phyloP scores from a whole-genome alignment of 768 basidiomycete genomes.

The Termitomyces sp. region DNA sequence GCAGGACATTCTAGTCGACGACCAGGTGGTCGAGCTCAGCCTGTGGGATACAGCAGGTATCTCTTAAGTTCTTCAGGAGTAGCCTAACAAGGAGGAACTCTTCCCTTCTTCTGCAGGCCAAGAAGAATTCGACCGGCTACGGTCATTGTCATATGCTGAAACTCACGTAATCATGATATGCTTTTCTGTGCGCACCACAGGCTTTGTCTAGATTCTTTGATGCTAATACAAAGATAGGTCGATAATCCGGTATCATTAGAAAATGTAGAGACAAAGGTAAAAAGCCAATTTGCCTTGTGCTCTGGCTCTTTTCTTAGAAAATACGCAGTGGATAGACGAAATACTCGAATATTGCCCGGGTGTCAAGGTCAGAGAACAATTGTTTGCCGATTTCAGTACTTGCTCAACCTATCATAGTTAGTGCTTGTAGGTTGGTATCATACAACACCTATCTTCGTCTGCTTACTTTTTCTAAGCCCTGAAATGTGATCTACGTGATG shows the following conservation, averaged over 20 bases:
- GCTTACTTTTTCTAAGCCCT: slow-evolving; percentile 48
- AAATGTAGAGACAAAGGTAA: slow-evolving; percentile 90
- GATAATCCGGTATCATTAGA: slow-evolving; percentile 95
- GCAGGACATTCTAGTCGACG: slow-evolving; percentile 83
- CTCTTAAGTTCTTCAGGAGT: neutral
- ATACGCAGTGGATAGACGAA: slow-evolving; percentile 83
- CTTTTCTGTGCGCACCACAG: slow-evolving; percentile 65
- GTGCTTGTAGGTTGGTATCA: slow-evolving; percentile 79
- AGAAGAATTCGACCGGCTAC: slow-evolving; percentile 91
- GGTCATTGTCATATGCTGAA: slow-evolving; percentile 94
- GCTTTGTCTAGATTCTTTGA: slow-evolving; percentile 10
- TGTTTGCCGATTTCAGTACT: neutral
- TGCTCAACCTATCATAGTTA: slow-evolving; percentile 41
- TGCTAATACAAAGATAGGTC: slow-evolving; percentile 40
- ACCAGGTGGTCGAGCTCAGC: slow-evolving; percentile 83
- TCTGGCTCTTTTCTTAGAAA: neutral
- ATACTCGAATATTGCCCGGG: slow-evolving; percentile 91
- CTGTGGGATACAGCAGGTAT: slow-evolving; percentile 98
- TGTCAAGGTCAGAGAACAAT: slow-evolving; percentile 64
- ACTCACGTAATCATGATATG: slow-evolving; percentile 96
- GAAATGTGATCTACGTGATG: slow-evolving; percentile 94
- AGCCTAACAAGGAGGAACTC: slow-evolving; percentile 10
- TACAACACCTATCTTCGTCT: slow-evolving; percentile 1
- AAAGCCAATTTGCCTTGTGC: neutral
- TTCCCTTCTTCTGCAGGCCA: slow-evolving; percentile 52